A percentile compares a stretch with the other conserved stretches of the same genome.
These are phyloP conservation scores for Clarireedia sp. DNA, from an alignment of 2,329 filamentous ascomycete genomes.

Conservation along the genomic window DNA sequence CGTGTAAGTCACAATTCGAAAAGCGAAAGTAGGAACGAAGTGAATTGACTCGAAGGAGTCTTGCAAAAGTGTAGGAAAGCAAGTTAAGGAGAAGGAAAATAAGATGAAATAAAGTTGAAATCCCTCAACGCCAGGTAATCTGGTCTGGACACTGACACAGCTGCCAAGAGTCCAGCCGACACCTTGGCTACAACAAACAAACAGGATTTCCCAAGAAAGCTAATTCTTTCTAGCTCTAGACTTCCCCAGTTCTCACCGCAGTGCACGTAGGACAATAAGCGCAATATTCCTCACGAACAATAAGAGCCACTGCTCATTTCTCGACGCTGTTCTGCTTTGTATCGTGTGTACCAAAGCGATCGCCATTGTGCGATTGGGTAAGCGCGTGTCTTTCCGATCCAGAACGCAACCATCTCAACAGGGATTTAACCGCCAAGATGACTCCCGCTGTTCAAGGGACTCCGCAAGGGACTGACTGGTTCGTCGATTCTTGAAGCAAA, in stretches of 20 bases:
- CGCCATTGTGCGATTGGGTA: too few species aligned
- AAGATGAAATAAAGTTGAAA: neutral
- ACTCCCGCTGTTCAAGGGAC: too few species aligned
- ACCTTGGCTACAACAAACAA: conserved; percentile 2
- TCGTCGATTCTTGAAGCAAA: too few species aligned
- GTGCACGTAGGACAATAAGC: too few species aligned
- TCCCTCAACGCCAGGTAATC: neutral
- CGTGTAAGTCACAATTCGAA: neutral
- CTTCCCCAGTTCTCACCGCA: neutral
- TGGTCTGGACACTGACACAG: neutral
- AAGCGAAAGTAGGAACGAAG: neutral
- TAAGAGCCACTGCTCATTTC: too few species aligned
- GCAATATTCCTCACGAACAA: too few species aligned
- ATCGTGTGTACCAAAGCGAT: too few species aligned
- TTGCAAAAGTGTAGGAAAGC: neutral
- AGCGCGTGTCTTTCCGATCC: too few species aligned
- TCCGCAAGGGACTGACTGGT: too few species aligned
- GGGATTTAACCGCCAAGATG: too few species aligned
- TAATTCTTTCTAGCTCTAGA: neutral
- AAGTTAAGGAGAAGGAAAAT: neutral
- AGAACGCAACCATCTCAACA: too few species aligned
- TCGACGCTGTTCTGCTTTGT: too few species aligned
- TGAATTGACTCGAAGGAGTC: neutral
- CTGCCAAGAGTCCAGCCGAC: conserved; percentile 6
- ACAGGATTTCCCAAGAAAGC: neutral